Conservation (phyloP, 1,284 basidiomycete genomes). For the Ceratobasidium theobromae region DNA sequence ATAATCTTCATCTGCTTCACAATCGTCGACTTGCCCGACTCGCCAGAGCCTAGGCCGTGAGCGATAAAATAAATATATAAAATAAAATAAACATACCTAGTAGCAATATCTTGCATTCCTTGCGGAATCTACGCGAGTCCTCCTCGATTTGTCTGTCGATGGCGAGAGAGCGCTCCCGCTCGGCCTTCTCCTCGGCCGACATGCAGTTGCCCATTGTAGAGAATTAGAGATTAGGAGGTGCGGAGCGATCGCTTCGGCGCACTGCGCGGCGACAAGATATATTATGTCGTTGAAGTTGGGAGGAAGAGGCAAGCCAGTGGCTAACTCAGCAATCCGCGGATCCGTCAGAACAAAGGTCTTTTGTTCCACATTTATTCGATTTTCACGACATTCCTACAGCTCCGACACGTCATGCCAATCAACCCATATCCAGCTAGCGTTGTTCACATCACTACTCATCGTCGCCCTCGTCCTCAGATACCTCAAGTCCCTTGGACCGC, state of each 20-base stretch:
- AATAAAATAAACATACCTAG: slow-evolving; percentile 56
- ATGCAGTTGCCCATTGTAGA: slow-evolving; percentile 35
- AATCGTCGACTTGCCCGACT: slow-evolving; percentile 93
- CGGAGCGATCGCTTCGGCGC: neutral
- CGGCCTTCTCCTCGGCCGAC: slow-evolving; percentile 59
- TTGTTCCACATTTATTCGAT: neutral
- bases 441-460: slow-evolving; percentile 56
- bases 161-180: slow-evolving; percentile 65
- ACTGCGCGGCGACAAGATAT: slow-evolving; percentile 18
- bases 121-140: slow-evolving; percentile 72
- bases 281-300: neutral
- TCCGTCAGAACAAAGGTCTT: slow-evolving; percentile 4
- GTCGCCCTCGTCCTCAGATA: slow-evolving; percentile 87
- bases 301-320: neutral
- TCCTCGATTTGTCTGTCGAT: slow-evolving; percentile 75
- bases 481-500: slow-evolving; percentile 73
- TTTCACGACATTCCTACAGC: neutral
- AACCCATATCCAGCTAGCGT: too few relatives aligned
- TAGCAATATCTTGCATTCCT: slow-evolving; percentile 93
- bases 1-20: slow-evolving; percentile 99
- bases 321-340: neutral
- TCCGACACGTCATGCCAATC: neutral
- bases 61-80: neutral
- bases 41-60: slow-evolving; percentile 68
- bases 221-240: neutral